A percentile compares a stretch with the other conserved stretches of the same genome.
Evolutionary conservation across 768 basidiomycete genomes (phyloP).

Genomic region (Boletellus sp.): DNA sequence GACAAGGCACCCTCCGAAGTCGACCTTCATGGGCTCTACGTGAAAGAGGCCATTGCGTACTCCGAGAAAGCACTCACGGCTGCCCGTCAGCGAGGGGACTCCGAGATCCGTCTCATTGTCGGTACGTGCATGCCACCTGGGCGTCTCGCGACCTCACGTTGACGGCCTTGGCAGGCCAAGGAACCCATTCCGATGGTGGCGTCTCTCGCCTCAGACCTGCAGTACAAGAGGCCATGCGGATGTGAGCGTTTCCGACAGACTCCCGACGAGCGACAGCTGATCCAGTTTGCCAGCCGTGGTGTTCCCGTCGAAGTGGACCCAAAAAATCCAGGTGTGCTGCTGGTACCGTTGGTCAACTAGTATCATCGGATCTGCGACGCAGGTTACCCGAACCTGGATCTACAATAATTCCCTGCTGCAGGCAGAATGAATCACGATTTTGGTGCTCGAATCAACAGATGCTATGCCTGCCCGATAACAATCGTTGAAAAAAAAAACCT

Average conservation of each 20-base stretch:
- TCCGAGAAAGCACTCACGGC: slow-evolving; percentile 66
- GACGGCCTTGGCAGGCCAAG: slow-evolving; percentile 57
- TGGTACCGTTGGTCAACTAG: slow-evolving; percentile 46
- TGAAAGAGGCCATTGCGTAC: slow-evolving; percentile 80
- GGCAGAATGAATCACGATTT: no score
- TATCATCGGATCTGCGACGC: not conserved
- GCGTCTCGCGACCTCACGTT: not conserved
- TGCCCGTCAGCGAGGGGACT: slow-evolving; percentile 58
- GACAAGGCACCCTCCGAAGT: slow-evolving; percentile 67
- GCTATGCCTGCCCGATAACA: no score
- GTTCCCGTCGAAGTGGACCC: slow-evolving; percentile 74
- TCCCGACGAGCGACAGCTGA: not conserved
- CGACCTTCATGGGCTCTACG: slow-evolving; percentile 89
- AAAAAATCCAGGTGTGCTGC: slow-evolving; percentile 76
- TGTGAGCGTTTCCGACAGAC: slow-evolving; percentile 39
- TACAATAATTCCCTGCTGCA: not conserved
- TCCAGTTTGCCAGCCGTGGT: slow-evolving; percentile 48
- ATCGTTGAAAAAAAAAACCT: no score
- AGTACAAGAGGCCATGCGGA: slow-evolving; percentile 75
- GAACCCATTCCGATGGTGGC: slow-evolving; percentile 76
- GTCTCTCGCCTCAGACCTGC: slow-evolving; percentile 86
- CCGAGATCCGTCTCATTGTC: slow-evolving; percentile 76
- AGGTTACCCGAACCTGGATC: no score
- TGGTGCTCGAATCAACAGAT: no score
- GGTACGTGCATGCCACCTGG: slow-evolving; percentile 44